These are phyloP conservation scores for Talaromyces thailandensis DNA, from an alignment of 495 filamentous ascomycete genomes.

Conservation along the genomic window DNA sequence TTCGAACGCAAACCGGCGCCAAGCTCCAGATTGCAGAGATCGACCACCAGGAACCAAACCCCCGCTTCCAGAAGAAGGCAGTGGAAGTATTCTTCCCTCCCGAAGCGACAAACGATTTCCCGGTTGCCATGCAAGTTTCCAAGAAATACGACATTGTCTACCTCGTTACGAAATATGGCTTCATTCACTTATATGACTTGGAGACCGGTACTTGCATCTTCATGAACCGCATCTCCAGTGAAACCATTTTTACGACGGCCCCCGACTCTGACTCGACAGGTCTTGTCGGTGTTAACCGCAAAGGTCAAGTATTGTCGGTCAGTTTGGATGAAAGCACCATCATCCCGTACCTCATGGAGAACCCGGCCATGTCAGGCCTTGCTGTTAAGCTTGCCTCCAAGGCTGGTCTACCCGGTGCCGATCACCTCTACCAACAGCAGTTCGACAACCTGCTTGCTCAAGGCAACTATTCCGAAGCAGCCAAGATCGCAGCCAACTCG, in stretches of 20 bases:
- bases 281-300: slow-evolving; percentile 91
- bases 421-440: slow-evolving; percentile 86
- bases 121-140: slow-evolving; percentile 96
- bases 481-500: slow-evolving; percentile 93
- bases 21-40: slow-evolving; percentile 99
- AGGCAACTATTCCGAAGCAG: slow-evolving; percentile 76
- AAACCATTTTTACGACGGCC: slow-evolving; percentile 95
- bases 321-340: slow-evolving; percentile 84
- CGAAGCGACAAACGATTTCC: slow-evolving; percentile 93
- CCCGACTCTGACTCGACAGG: slow-evolving; percentile 76
- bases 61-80: slow-evolving; percentile 82
- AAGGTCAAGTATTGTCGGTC: slow-evolving; percentile 91
- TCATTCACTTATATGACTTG: slow-evolving; percentile 97
- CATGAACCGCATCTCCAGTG: slow-evolving; percentile 99
- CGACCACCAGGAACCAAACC: slow-evolving; percentile 82
- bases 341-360: slow-evolving; percentile 89
- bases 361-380: slow-evolving; percentile 81
- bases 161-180: slow-evolving; percentile 96
- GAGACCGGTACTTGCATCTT: slow-evolving; percentile 97
- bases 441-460: slow-evolving; percentile 75
- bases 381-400: slow-evolving; percentile 93
- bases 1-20: slow-evolving; percentile 74
- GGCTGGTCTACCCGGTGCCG: slow-evolving; percentile 87
- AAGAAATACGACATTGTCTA: slow-evolving; percentile 93
- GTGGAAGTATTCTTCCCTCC: slow-evolving; percentile 96